Conservation (phyloP, 1,284 basidiomycete genomes). For the Marasmius fiardii region DNA sequence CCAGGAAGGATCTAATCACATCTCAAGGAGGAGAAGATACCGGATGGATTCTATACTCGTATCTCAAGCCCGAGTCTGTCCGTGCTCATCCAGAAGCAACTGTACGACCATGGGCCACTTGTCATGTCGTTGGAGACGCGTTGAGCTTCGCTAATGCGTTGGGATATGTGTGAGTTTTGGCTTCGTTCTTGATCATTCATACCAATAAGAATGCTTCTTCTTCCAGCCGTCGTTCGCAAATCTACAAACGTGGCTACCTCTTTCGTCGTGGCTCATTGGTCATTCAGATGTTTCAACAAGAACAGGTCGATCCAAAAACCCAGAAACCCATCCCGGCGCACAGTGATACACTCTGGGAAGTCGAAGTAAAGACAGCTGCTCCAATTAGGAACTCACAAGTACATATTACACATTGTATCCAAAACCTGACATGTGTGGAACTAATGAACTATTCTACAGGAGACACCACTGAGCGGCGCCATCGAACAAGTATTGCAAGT, state of each 20-base stretch:
- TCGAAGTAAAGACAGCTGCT: constrained; percentile 76
- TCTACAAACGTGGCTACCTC: constrained; percentile 74
- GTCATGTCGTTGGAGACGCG: constrained; percentile 72
- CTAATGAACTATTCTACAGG: constrained; percentile 17
- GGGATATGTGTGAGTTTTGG: constrained; percentile 57
- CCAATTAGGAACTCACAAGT: constrained; percentile 67
- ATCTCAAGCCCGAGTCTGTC: constrained; percentile 73
- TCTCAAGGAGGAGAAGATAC: constrained; percentile 55
- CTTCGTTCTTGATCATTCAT: not conserved
- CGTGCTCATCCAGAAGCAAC: constrained; percentile 79
- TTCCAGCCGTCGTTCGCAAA: constrained; percentile 62
- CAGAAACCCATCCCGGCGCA: constrained; percentile 70
- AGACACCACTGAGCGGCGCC: constrained; percentile 56
- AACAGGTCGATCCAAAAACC: constrained; percentile 70
- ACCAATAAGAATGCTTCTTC: not conserved
- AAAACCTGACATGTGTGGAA: not conserved
- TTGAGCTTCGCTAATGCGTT: constrained; percentile 72
- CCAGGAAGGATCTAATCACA: constrained; percentile 67
- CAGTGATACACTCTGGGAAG: constrained; percentile 75
- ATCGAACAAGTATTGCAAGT: constrained; percentile 75
- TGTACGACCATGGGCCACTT: constrained; percentile 76
- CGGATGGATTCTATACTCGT: constrained; percentile 68
- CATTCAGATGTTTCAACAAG: constrained; percentile 81
- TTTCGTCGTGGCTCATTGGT: constrained; percentile 66
- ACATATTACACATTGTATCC: no score